Base-by-base conservation (phyloP, 371 early-diverging fungal genomes). In the Zopfochytrium polystomum region DNA sequence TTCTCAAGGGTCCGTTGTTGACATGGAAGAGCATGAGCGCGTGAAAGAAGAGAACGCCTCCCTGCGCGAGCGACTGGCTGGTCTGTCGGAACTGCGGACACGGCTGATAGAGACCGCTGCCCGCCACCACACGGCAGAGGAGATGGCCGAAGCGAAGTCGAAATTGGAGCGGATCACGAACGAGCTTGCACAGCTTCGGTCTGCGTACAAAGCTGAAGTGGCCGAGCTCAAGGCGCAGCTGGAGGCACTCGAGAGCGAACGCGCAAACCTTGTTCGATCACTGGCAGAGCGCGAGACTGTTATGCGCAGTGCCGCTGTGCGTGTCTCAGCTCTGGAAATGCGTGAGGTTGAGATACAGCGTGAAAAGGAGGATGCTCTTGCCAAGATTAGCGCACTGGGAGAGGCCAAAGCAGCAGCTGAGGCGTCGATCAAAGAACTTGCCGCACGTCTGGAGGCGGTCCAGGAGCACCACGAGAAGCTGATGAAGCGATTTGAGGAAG, bases 71-170 rank as follows among this genome's bases (percentile, higher is more conserved):
- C 67, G 63, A 4, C 43, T 67, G 30, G 27, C 42, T 13, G 55
- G 47, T 5, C 18, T 67, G 15, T 63, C 63, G 46, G 67, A 62
- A 26, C 43, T 67, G 20, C 31, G 51, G 46, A 22, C 63, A 4
- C 48, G 51, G 44, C 52, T 67, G 31, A 22, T 61, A 26, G 58
- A 66, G 22, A 58, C 58, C 11, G 67, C 67, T n/a, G 20, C 45
- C 29, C 20, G 58, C 18, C 59, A 66, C 38, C 58, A 66, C 48
- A 61, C 67, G 26, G 52, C 55, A 6, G 62, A 48, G 5, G 67
- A 66, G 46, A 60, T 66, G 66, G 27, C 5, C 22, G 50, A 38
- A 6, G 66, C 60, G 11, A 25, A 52, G 15, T 9, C 29, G 6
- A n/a, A 52, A 29, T 55, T 64, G 42, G 65, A 49, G 22, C 23